Conservation (phyloP, 306 rosid species). For the Delonix regia region DNA sequence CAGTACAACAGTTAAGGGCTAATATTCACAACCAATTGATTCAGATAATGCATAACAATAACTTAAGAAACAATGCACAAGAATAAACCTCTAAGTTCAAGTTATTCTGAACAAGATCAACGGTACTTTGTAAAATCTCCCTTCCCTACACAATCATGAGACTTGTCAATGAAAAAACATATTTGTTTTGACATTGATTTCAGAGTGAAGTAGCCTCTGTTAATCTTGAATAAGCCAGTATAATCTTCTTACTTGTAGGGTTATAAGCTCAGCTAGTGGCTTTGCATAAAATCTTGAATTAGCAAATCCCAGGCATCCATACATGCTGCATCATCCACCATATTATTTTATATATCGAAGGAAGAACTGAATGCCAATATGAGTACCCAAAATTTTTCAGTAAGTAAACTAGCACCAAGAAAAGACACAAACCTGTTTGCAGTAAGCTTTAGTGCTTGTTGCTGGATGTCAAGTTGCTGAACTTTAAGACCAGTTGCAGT, state of each 20-base stretch:
- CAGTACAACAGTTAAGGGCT: conserved; percentile 35
- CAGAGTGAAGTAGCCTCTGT: conserved; percentile 14
- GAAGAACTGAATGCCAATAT: conserved; percentile 21
- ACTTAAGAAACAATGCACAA: conserved; percentile 37
- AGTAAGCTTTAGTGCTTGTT: conserved; percentile 97
- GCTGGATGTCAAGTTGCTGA: conserved; percentile 92
- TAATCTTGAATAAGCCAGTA: conserved; percentile 24
- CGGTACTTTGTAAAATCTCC: conserved; percentile 93
- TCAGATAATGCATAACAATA: conserved; percentile 20
- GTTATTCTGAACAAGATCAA: conserved; percentile 92
- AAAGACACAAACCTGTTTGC: conserved; percentile 79
- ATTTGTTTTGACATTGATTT: conserved; percentile 18
- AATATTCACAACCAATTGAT: conserved; percentile 29
- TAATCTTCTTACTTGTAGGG: conserved; percentile 71
- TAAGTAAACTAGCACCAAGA: conserved; percentile 9
- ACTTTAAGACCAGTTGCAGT: conserved; percentile 76
- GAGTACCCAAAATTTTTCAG: conserved; percentile 13
- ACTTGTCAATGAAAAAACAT: conserved; percentile 29
- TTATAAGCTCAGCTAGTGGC: conserved; percentile 93
- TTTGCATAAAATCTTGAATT: conserved; percentile 97
- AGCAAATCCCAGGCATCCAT: conserved; percentile 96
- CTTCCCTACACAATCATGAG: conserved; percentile 75
- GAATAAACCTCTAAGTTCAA: conserved; percentile 86
- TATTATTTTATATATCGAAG: conserved; percentile 1
- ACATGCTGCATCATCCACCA: conserved; percentile 76